A percentile compares a stretch with the other conserved stretches of the same genome.
Evolutionary conservation across 148 eudicot genomes (phyloP).

Genomic region (Vaccinium darrowii): DNA sequence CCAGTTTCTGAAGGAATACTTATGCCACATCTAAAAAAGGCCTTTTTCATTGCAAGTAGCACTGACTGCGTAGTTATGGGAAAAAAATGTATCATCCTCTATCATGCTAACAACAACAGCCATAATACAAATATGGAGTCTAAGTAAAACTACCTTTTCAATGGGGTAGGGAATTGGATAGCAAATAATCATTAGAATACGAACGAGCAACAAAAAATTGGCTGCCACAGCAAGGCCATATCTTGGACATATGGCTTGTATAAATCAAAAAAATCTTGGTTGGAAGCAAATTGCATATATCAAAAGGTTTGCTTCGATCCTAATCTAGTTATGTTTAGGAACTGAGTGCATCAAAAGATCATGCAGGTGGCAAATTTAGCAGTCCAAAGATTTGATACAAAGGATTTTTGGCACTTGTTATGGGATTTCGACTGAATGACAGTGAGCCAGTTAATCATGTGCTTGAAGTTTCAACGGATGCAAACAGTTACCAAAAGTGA

Average conservation of each 20-base stretch:
- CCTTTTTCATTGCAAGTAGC: not conserved
- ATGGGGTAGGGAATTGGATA: slow-evolving; percentile 90
- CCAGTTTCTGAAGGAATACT: not conserved
- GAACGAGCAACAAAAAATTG: slow-evolving; percentile 84
- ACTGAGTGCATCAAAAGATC: too few relatives aligned
- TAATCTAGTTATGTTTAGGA: too few relatives aligned
- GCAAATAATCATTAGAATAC: slow-evolving; percentile 74
- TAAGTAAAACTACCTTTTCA: slow-evolving; percentile 56
- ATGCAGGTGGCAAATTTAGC: too few relatives aligned
- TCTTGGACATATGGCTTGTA: slow-evolving; percentile 86
- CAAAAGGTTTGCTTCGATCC: too few relatives aligned
- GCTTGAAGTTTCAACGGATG: too few relatives aligned
- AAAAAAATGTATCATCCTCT: not conserved
- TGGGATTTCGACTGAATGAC: too few relatives aligned
- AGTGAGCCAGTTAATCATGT: too few relatives aligned
- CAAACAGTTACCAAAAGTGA: too few relatives aligned
- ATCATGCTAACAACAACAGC: not conserved
- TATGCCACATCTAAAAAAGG: not conserved
- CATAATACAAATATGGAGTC: not conserved
- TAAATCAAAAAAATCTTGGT: too few relatives aligned
- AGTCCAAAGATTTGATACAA: too few relatives aligned
- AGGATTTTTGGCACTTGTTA: too few relatives aligned
- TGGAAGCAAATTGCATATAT: too few relatives aligned
- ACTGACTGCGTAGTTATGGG: not conserved
- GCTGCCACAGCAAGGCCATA: slow-evolving; percentile 93